Base-by-base conservation (phyloP, 208 protist species). In the Strigomonas culicis region DNA sequence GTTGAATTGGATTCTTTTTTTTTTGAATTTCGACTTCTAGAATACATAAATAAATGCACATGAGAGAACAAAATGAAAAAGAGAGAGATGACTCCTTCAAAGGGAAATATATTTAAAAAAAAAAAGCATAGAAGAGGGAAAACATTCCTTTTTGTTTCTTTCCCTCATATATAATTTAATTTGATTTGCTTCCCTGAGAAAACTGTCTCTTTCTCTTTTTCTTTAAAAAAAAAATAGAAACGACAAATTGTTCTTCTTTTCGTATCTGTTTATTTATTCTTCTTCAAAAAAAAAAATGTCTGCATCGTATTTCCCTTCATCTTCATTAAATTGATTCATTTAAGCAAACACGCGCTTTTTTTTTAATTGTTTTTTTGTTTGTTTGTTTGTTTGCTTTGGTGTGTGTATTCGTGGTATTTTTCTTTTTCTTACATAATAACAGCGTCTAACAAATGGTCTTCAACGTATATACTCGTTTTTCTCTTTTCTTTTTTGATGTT, bases 371-470 rank as follows among this genome's bases (percentile, higher is more conserved):
- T 24, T 63, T 51, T 32, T 63, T 51, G 39, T 53, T 63, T 47
- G 13, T 13, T n/a, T 47, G 41, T 47, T 47, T 21, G 15, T 47
- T 13, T 47, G 13, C 15, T 47, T 47, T 47, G 19, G 13, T 11
- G 17, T 36, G 27, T 19, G 8, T 59, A 15, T 6, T 62, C 4
- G 21, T 24, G 41, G 34, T 47, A 22, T 62, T 62, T 8, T 61
- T 61, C 15, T 39, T 32, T 61, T 61, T 61, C 13, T 61, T 49
- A 61, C 4, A 47, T 19, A 49, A 30, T 44, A 63, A 25, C 41
- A 63, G 50, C 0, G 31, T 7, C 22, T 7, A 58, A 28, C 11
- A 4, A 52, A 52, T 30, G 11, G 52, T 31, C 31, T 17, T 55
- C 13, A 22, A 24, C 47, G 56, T 49, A n/a, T 30, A 7, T 49